These are phyloP conservation scores for Malassezia yamatoensis DNA, from an alignment of 1,284 basidiomycete genomes.

Conservation along the genomic window DNA sequence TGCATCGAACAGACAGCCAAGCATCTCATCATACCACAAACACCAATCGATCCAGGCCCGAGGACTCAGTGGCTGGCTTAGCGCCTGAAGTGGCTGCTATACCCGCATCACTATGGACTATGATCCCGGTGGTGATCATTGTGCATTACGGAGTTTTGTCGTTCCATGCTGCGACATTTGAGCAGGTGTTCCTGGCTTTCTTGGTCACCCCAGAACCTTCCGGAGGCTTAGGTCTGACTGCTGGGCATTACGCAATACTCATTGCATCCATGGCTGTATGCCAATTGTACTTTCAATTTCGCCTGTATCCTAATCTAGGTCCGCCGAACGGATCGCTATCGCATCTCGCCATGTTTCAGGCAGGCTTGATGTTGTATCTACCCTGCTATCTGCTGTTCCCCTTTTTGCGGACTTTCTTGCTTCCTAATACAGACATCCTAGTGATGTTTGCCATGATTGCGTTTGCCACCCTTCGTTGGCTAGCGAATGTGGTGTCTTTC, in stretches of 20 bases:
- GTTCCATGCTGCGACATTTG: slow-evolving; percentile 46
- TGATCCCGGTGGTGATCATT: slow-evolving; percentile 42
- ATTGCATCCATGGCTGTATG: slow-evolving; percentile 45
- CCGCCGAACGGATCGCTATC: slow-evolving; percentile 33
- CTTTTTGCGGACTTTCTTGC: slow-evolving; percentile 51
- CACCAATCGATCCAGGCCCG: not conserved
- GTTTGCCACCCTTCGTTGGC: slow-evolving; percentile 45
- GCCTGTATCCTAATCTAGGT: slow-evolving; percentile 60
- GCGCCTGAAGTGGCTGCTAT: not conserved
- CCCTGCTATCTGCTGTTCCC: slow-evolving; percentile 37
- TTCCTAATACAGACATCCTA: slow-evolving; percentile 47
- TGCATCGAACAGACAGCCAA: not conserved
- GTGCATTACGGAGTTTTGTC: slow-evolving; percentile 43
- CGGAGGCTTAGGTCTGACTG: slow-evolving; percentile 44
- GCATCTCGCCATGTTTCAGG: slow-evolving; percentile 43
- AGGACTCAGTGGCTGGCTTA: not conserved
- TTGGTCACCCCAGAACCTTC: slow-evolving; percentile 42
- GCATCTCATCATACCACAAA: not conserved
- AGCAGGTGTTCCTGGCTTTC: slow-evolving; percentile 48
- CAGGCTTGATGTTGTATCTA: slow-evolving; percentile 28
- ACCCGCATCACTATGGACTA: slow-evolving; percentile 22
- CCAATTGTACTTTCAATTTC: slow-evolving; percentile 39
- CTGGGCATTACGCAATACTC: slow-evolving; percentile 46
- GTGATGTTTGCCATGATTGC: slow-evolving; percentile 51
- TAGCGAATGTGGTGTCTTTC: slow-evolving; percentile 49